Percentiles rank a stretch among this genome's conserved stretches.
phyloP scores from a whole-genome alignment of 2,329 filamentous ascomycete species.

The Plectosphaerella plurivora region DNA sequence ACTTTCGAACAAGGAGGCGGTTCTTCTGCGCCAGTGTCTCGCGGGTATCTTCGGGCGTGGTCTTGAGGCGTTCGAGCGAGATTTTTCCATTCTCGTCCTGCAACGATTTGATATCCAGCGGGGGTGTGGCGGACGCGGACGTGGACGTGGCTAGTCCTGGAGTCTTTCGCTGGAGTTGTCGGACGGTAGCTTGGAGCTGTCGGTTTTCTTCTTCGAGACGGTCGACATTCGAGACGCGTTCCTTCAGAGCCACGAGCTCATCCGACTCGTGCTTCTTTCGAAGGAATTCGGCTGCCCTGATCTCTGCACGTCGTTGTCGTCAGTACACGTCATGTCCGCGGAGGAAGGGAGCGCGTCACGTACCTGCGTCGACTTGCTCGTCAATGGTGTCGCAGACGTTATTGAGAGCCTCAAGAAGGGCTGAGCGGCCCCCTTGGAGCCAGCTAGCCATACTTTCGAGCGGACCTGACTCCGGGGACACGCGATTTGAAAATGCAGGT shows the following conservation, averaged over 20 bases:
- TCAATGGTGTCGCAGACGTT: slow-evolving; percentile 34
- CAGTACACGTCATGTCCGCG: slow-evolving; percentile 13
- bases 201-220: slow-evolving; percentile 36
- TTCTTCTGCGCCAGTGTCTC: background rate
- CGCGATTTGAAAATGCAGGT: background rate
- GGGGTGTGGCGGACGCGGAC: no score
- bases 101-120: background rate
- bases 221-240: slow-evolving; percentile 23
- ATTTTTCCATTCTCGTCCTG: background rate
- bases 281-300: slow-evolving; percentile 14
- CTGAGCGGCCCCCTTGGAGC: slow-evolving; percentile 31
- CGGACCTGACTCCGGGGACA: background rate
- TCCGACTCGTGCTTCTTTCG: slow-evolving; percentile 4
- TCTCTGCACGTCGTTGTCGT: slow-evolving; percentile 14
- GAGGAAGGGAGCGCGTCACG: slow-evolving; percentile 9
- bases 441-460: slow-evolving; percentile 29
- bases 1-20: background rate
- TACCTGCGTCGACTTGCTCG: slow-evolving; percentile 30
- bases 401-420: slow-evolving; percentile 34
- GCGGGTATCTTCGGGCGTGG: background rate
- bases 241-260: slow-evolving; percentile 29
- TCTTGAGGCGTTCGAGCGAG: background rate
- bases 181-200: slow-evolving; percentile 23
- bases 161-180: no score
- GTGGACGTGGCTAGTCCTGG: no score